Conservation (phyloP, 768 basidiomycete species). For the Lentinula sp. region DNA sequence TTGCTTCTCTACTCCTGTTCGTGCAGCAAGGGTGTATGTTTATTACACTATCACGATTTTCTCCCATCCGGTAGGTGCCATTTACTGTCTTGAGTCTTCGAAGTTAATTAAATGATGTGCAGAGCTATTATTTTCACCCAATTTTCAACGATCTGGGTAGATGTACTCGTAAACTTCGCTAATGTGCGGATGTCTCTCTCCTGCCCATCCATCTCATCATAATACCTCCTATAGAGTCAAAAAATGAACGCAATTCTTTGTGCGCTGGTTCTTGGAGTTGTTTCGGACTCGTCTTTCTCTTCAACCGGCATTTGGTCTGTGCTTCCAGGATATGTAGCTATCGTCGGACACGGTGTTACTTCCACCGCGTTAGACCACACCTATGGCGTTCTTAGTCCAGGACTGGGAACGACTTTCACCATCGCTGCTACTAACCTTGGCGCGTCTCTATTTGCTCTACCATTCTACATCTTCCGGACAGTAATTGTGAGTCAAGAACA, state of each 20-base stretch:
- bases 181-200: slow-evolving; percentile 30
- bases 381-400: slow-evolving; percentile 48
- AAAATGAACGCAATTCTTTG: slow-evolving; percentile 22
- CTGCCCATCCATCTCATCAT: background rate
- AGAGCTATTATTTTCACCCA: slow-evolving; percentile 69
- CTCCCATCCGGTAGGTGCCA: slow-evolving; percentile 56
- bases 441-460: slow-evolving; percentile 55
- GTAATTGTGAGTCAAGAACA: slow-evolving; percentile 40
- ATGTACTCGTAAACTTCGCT: slow-evolving; percentile 40
- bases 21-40: slow-evolving; percentile 64
- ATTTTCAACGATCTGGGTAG: slow-evolving; percentile 65
- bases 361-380: slow-evolving; percentile 63
- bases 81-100: background rate
- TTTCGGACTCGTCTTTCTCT: slow-evolving; percentile 46
- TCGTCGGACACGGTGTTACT: slow-evolving; percentile 51
- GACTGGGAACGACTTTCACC: slow-evolving; percentile 50
- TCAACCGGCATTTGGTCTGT: slow-evolving; percentile 34
- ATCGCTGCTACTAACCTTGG: slow-evolving; percentile 54
- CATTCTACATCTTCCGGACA: slow-evolving; percentile 57
- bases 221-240: background rate
- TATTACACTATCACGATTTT: slow-evolving; percentile 61
- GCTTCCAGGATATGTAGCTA: slow-evolving; percentile 62
- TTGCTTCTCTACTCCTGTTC: slow-evolving; percentile 61
- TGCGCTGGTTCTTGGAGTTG: slow-evolving; percentile 50
- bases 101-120: slow-evolving; percentile 1